These are phyloP conservation scores for Aspergillus costaricaensis DNA, from an alignment of 2,329 filamentous ascomycete genomes.

Conservation along the genomic window DNA sequence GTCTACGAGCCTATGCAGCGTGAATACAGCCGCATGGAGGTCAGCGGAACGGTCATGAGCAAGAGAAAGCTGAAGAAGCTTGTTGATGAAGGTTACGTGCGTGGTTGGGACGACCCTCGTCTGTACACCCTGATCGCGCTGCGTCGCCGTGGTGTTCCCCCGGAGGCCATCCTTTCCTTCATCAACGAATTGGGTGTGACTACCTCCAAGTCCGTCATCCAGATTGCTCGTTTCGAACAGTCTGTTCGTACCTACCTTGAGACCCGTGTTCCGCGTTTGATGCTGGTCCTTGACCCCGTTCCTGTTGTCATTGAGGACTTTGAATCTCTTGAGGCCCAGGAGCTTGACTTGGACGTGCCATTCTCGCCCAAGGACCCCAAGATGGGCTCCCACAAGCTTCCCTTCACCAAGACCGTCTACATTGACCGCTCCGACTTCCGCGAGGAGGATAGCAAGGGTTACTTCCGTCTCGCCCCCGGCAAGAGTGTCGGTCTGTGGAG, in stretches of 20 bases:
- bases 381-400: conserved; percentile 56
- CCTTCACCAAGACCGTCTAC: conserved; percentile 76
- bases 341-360: conserved; percentile 67
- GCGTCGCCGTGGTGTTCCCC: conserved; percentile 80
- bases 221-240: conserved; percentile 81
- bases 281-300: conserved; percentile 85
- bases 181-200: conserved; percentile 91
- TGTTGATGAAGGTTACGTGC: conserved; percentile 74
- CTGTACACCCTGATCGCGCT: conserved; percentile 85
- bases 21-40: conserved; percentile 74
- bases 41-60: conserved; percentile 81
- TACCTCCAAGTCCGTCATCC: conserved; percentile 75
- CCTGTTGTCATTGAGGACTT: conserved; percentile 79
- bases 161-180: conserved; percentile 84
- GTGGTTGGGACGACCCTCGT: conserved; percentile 88
- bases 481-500: conserved; percentile 74
- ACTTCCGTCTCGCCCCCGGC: conserved; percentile 75
- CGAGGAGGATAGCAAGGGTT: conserved; percentile 64
- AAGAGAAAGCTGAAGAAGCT: conserved; percentile 83
- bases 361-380: conserved; percentile 76
- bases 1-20: conserved; percentile 93
- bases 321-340: conserved; percentile 68
- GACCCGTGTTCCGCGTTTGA: conserved; percentile 80
- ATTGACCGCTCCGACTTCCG: conserved; percentile 82
- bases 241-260: conserved; percentile 84